These are phyloP conservation scores for Beauveria varroae DNA, from an alignment of 2,329 filamentous ascomycete species.

Conservation along the genomic window DNA sequence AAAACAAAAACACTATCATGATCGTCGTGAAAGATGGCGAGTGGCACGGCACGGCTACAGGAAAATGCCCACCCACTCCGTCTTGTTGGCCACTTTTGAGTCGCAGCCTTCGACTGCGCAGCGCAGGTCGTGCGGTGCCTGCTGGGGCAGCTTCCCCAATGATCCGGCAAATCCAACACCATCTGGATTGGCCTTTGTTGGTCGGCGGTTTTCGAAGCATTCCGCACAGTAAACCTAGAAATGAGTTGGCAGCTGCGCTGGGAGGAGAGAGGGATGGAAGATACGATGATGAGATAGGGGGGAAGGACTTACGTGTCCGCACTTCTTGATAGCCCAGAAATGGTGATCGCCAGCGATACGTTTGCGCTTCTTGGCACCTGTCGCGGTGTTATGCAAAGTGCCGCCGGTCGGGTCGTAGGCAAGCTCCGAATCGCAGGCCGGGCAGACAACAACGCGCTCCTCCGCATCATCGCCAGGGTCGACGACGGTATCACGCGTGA, in stretches of 20 bases:
- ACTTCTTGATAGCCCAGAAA: slow-evolving; percentile 86
- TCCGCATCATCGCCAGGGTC: slow-evolving; percentile 37
- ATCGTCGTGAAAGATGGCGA: not conserved
- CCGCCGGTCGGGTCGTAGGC: slow-evolving; percentile 54
- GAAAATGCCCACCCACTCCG: slow-evolving; percentile 56
- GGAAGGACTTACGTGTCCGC: slow-evolving; percentile 70
- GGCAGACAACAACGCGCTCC: slow-evolving; percentile 70
- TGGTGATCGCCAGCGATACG: slow-evolving; percentile 60
- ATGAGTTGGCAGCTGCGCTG: not conserved
- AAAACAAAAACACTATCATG: not conserved
- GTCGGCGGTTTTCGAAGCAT: slow-evolving; percentile 51
- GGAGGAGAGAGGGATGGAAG: not conserved
- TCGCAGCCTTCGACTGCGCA: slow-evolving; percentile 53
- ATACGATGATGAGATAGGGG: not conserved
- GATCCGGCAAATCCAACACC: slow-evolving; percentile 33
- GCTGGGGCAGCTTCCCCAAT: slow-evolving; percentile 20
- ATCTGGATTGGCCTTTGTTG: slow-evolving; percentile 24
- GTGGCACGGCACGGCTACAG: slow-evolving; percentile 26
- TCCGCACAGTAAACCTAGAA: slow-evolving; percentile 54
- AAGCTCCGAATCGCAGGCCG: slow-evolving; percentile 79
- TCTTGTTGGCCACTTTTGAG: slow-evolving; percentile 45
- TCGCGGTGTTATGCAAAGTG: slow-evolving; percentile 13
- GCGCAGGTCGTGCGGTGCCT: slow-evolving; percentile 27
- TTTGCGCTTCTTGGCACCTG: slow-evolving; percentile 33
- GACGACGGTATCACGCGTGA: slow-evolving; percentile 60